Conservation (phyloP, 169 alveolate genomes). For the Plasmodium malariae region DNA sequence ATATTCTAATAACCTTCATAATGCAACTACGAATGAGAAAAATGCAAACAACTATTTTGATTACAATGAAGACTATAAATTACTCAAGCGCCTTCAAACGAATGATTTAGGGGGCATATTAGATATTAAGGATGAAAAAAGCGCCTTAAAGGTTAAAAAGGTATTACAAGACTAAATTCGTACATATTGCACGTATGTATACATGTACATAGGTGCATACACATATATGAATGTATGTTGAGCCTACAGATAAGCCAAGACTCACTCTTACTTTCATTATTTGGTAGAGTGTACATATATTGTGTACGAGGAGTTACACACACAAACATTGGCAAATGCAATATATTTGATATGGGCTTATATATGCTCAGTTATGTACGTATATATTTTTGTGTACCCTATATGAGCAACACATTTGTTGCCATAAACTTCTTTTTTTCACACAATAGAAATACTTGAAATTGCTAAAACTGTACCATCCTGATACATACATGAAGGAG, state of each 20-base stretch:
- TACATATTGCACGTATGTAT: background rate
- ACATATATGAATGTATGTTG: too few relatives aligned
- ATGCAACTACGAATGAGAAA: background rate
- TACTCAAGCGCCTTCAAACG: constrained; percentile 23
- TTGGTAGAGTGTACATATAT: too few relatives aligned
- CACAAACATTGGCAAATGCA: background rate
- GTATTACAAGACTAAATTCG: background rate
- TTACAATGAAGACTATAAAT: constrained; percentile 34
- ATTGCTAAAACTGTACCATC: constrained; percentile 34
- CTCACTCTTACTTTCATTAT: too few relatives aligned
- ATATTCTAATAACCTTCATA: background rate
- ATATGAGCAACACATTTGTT: background rate
- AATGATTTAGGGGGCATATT: constrained; percentile 2
- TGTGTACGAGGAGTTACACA: too few relatives aligned
- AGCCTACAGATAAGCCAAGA: too few relatives aligned
- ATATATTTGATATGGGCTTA: background rate
- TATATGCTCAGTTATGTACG: background rate
- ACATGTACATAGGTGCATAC: background rate
- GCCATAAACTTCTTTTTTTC: background rate
- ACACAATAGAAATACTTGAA: constrained; percentile 30
- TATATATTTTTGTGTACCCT: background rate
- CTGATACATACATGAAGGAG: constrained; percentile 48
- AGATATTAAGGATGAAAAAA: constrained; percentile 11
- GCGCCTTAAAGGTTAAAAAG: constrained; percentile 36
- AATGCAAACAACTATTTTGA: constrained; percentile 18